Conservation (phyloP, 163 green algal genomes). For the Prototheca wickerhamii region DNA sequence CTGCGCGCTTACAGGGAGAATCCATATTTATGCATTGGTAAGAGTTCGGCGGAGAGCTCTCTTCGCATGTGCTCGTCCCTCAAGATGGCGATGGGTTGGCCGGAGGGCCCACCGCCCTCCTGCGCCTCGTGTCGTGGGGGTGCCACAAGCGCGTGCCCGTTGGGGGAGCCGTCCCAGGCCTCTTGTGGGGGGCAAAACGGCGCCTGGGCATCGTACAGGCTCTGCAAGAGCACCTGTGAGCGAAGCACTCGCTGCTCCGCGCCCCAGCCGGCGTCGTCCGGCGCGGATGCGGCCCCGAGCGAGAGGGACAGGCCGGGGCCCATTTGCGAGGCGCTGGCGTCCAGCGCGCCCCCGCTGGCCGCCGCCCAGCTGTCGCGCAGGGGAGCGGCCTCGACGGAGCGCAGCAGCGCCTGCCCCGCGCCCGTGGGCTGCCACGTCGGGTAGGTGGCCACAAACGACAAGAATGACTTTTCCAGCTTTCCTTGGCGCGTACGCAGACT, state of each 20-base stretch:
- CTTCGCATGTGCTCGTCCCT: too few relatives aligned
- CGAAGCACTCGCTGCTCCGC: background rate
- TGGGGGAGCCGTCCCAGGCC: too few relatives aligned
- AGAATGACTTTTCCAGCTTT: conserved; percentile 93
- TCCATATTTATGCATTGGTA: conserved; percentile 1
- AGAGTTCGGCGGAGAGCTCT: background rate
- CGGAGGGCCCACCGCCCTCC: too few relatives aligned
- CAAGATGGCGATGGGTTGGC: too few relatives aligned
- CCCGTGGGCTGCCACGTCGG: conserved; percentile 58
- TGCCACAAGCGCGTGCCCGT: too few relatives aligned
- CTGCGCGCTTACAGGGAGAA: background rate
- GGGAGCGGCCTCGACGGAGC: background rate
- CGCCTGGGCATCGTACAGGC: background rate
- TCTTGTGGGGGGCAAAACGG: background rate
- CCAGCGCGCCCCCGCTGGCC: too few relatives aligned
- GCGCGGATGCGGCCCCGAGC: too few relatives aligned
- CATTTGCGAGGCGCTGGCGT: too few relatives aligned
- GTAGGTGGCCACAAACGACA: conserved; percentile 83
- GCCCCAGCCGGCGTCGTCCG: background rate
- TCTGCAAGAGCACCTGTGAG: background rate
- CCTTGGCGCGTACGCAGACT: conserved; percentile 58
- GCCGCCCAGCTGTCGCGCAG: background rate
- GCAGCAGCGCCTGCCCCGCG: conserved; percentile 39
- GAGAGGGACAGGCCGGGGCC: too few relatives aligned
- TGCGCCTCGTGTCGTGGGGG: too few relatives aligned